phyloP scores from a whole-genome alignment of 805 yeast species.

The Clavispora carvajalis region DNA sequence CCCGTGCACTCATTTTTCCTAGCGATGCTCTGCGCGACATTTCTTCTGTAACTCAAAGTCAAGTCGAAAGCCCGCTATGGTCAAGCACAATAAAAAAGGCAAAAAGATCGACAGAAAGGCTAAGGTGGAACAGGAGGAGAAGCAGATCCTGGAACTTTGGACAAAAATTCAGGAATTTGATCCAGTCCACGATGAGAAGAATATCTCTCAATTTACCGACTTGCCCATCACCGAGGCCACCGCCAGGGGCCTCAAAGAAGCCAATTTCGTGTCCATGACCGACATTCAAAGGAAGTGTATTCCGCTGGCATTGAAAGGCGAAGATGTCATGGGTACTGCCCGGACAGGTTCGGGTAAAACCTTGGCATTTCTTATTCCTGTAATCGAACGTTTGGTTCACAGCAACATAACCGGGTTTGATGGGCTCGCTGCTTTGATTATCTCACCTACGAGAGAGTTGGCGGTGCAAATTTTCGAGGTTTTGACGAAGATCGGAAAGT shows the following conservation, averaged over 20 bases:
- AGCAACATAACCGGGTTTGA: constrained; percentile 77
- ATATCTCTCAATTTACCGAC: constrained; percentile 54
- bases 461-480: constrained; percentile 92
- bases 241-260: constrained; percentile 64
- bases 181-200: constrained; percentile 24
- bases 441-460: constrained; percentile 89
- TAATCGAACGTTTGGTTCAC: constrained; percentile 62
- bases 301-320: constrained; percentile 68
- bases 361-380: constrained; percentile 77
- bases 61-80: constrained; percentile 5
- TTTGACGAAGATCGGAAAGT: constrained; percentile 70
- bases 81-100: constrained; percentile 13
- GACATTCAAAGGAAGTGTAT: constrained; percentile 82
- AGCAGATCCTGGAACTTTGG: constrained; percentile 40
- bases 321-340: constrained; percentile 83
- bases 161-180: constrained; percentile 52
- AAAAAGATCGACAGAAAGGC: constrained; percentile 14
- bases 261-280: constrained; percentile 77
- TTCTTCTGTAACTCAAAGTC: neutral
- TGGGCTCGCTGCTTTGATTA: constrained; percentile 82
- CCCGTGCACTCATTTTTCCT: neutral
- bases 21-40: constrained; percentile 6
- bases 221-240: constrained; percentile 70
- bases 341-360: constrained; percentile 91
- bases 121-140: constrained; percentile 26